Base-by-base conservation (phyloP, 352 stramenopile species). In the Pythium folliculosum region DNA sequence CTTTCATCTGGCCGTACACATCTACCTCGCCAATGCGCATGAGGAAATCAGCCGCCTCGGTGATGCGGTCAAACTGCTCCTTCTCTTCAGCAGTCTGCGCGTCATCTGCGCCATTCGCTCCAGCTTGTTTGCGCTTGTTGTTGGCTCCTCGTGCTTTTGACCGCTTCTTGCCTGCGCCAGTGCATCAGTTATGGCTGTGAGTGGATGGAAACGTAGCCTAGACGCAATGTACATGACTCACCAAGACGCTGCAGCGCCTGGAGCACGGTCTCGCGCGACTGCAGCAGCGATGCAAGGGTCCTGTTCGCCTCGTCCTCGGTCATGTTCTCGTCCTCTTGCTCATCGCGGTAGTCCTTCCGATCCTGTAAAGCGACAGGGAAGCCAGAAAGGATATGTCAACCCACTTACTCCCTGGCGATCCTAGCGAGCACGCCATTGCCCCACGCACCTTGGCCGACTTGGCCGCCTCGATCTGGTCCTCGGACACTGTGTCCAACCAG, bases 1-100 rank as follows among this genome's bases (percentile, higher is more conserved):
- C 87, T 43, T 87, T 90, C 27, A 90, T 89, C 52, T 91, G 80
- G 44, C 76, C 84, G 64, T 95, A 95, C 2, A 93, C 83, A 17
- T 95, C 87, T 35, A 90, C 82, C 45, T 94, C 80, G 40, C 87
- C 87, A 30, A 72, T 75, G 12, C 85, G 81, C 81, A 95, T 82
- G 27, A 95, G 70, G 60, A 86, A 94, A 57, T 94, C 87, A 0
- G 87, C 84, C 0, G 86, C 87, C 45, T 95, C 85, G 0, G 84
- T 95, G 52, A 95, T 69, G 62, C 88, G 77, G 12, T 94, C 72
- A 49, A 95, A 95, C 71, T 91, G 82, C 69, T 75, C 65, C 72
- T 92, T 92, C 73, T 94, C 81, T 54, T 93, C 81, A 3, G 67
- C 8, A 0, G 84, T 91, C 60, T 91, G 85, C 12, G 58, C 60